phyloP scores from a whole-genome alignment of 2,329 filamentous ascomycete species.

The Pseudomassariella vexata region DNA sequence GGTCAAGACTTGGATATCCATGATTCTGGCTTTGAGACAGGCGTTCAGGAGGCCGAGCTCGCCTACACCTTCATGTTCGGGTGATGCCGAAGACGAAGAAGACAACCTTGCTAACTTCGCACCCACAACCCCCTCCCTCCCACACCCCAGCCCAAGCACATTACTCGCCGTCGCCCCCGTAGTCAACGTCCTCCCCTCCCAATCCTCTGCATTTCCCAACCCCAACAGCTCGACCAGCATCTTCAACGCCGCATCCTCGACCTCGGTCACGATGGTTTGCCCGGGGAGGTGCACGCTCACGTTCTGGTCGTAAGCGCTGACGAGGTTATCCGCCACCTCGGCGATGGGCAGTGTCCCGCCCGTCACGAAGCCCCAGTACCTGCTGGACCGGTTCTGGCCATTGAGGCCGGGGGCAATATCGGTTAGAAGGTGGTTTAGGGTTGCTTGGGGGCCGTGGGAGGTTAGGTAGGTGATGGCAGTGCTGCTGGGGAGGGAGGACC shows the following conservation, averaged over 20 bases:
- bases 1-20: slow-evolving; percentile 69
- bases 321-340: slow-evolving; percentile 77
- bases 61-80: slow-evolving; percentile 45
- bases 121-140: slow-evolving; percentile 57
- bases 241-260: slow-evolving; percentile 67
- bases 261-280: slow-evolving; percentile 68
- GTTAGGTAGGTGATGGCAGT: slow-evolving; percentile 24
- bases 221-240: slow-evolving; percentile 64
- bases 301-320: slow-evolving; percentile 76
- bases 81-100: too few species aligned
- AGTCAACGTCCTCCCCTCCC: slow-evolving; percentile 50
- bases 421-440: slow-evolving; percentile 36
- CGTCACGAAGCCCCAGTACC: slow-evolving; percentile 87
- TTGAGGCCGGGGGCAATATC: slow-evolving; percentile 58
- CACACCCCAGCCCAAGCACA: slow-evolving; percentile 66
- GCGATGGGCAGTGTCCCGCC: slow-evolving; percentile 77
- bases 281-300: slow-evolving; percentile 73
- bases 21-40: slow-evolving; percentile 56
- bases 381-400: slow-evolving; percentile 54
- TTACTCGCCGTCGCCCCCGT: slow-evolving; percentile 71
- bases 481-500: slow-evolving; percentile 32
- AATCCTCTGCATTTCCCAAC: slow-evolving; percentile 53
- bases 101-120: too few species aligned
- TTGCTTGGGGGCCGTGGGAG: slow-evolving; percentile 21
- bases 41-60: slow-evolving; percentile 65